These are phyloP conservation scores for Symbiotaphrina buchneri DNA, from an alignment of 495 filamentous ascomycete species.

Conservation along the genomic window DNA sequence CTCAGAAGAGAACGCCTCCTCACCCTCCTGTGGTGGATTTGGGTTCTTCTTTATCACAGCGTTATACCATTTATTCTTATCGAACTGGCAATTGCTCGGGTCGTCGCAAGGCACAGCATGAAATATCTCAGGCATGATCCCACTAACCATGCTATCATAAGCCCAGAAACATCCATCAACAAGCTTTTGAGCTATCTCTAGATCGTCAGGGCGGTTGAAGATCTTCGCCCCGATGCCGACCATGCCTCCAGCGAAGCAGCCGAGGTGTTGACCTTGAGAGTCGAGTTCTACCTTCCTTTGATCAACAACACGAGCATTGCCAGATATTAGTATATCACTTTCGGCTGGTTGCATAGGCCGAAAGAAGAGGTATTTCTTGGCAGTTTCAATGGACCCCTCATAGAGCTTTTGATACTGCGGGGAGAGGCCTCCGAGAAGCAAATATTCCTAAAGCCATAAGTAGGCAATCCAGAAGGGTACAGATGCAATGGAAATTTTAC, in stretches of 20 bases:
- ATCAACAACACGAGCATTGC: not conserved
- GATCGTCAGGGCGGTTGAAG: conserved; percentile 28
- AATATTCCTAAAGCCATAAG: conserved; percentile 4
- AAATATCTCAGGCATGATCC: conserved; percentile 39
- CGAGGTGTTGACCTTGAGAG: conserved; percentile 5
- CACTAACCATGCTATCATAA: conserved; percentile 29
- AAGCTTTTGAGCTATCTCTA: conserved; percentile 28
- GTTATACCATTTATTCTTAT: conserved; percentile 24
- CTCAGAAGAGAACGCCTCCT: too few species aligned
- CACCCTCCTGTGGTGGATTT: conserved; percentile 7
- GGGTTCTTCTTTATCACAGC: conserved; percentile 12
- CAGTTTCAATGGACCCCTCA: conserved; percentile 1
- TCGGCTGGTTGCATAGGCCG: conserved; percentile 6
- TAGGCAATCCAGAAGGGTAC: too few species aligned
- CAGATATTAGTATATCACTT: conserved; percentile 6
- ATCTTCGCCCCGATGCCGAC: conserved; percentile 28
- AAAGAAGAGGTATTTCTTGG: conserved; percentile 6
- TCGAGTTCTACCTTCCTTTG: conserved; percentile 1
- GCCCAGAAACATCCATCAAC: conserved; percentile 37
- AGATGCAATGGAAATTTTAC: not conserved
- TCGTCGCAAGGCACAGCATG: conserved; percentile 24
- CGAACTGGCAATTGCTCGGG: conserved; percentile 23
- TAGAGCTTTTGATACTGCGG: conserved; percentile 6
- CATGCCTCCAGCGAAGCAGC: conserved; percentile 6
- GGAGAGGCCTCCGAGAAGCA: conserved; percentile 4